These are phyloP conservation scores for Aspergillus bertholletiae DNA, from an alignment of 495 filamentous ascomycete genomes.

Conservation along the genomic window DNA sequence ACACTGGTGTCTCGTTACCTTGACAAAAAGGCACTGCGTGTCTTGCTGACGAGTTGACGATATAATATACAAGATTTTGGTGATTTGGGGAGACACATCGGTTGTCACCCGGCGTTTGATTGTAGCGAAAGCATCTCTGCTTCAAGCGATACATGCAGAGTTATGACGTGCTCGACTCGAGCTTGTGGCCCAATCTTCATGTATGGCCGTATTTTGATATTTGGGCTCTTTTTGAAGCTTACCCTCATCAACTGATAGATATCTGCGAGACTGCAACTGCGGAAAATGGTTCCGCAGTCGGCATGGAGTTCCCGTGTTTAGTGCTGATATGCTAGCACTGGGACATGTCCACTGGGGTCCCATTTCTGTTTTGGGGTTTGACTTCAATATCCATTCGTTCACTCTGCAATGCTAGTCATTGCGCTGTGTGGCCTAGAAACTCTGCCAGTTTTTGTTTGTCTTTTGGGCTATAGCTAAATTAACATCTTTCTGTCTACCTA, in stretches of 20 bases:
- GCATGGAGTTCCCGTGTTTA: background rate
- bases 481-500: no score
- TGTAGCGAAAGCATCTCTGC: constrained; percentile 1
- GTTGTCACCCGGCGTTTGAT: constrained; percentile 4
- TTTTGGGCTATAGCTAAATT: constrained; percentile 1
- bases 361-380: background rate
- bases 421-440: background rate
- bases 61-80: background rate
- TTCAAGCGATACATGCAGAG: background rate
- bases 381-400: background rate
- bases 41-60: background rate
- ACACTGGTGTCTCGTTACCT: background rate
- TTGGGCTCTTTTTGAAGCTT: background rate
- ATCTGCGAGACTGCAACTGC: background rate
- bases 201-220: background rate
- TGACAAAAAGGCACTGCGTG: background rate
- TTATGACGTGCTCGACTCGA: background rate
- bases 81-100: background rate
- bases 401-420: background rate
- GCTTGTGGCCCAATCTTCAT: background rate
- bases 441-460: background rate
- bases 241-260: background rate
- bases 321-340: background rate
- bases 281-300: background rate
- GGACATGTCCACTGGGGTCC: background rate